Base-by-base conservation (phyloP, 306 rosid species). In the peach (Prunus persica) region DNA sequence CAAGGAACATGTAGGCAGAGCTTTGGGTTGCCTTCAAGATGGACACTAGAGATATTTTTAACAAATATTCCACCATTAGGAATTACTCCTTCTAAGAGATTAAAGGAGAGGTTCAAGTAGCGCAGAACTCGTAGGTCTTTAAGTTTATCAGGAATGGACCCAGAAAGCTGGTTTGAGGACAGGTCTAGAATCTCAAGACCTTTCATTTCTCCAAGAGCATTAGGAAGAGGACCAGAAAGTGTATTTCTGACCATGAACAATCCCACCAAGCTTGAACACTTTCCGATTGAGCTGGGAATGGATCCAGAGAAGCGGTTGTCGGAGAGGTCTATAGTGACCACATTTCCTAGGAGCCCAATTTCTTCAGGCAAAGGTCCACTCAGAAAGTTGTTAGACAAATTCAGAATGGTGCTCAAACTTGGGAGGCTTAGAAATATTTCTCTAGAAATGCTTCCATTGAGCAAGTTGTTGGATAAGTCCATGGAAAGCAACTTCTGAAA, bases 151-250 rank as follows among this genome's bases (percentile, higher is more conserved):
- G 97, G 97, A 80, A 92, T 88, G 51, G 83, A 57, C 30, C 96
- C 92, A 13, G 88, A 81, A 65, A 92, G 91, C 77, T 78, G 87
- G 90, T 90, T 92, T 52, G 90, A 87, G 65, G 96, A 92, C 0
- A 92, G 83, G 58, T 92, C 97, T 78, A 92, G 76, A 71, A 72
- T 74, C 73, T 75, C 92, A 50, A 92, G 82, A 24, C 87, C 93
- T 88, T 41, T 87, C 32, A 92, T 2, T 5, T 89, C 81, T 46
- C 82, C 90, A 52, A 93, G 32, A 73, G 32, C 6, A 34, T 50
- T 60, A 2, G 97, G 97, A 78, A 93, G 87, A 10, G 84, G 78
- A 65, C 97, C 97, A 13, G 92, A 87, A 58, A 93, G 75, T 73
- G 65, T 69, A 63, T 93, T 93, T 57, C 76, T 54, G 0, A 87